Percentiles rank a stretch among this genome's conserved stretches.
phyloP scores from a whole-genome alignment of 768 basidiomycete species.

The Suillus placidus region DNA sequence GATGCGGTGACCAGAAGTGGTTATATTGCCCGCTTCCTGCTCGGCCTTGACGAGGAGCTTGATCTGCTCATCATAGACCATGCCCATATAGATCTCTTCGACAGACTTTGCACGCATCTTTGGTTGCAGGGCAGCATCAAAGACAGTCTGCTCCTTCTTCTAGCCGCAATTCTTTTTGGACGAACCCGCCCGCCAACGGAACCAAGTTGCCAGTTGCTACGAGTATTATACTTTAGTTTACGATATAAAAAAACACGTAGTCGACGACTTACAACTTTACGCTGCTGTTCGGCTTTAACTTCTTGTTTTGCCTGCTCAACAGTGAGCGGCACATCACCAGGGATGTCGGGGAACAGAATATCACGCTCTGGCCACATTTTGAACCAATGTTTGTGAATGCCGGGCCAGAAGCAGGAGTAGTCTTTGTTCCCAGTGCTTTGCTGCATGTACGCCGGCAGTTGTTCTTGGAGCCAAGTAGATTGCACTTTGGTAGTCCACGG shows the following conservation, averaged over 20 bases:
- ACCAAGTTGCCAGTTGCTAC: constrained; percentile 11
- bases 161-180: background rate
- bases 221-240: background rate
- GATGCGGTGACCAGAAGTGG: background rate
- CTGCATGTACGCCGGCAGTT: background rate
- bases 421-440: background rate
- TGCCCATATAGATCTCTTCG: background rate
- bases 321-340: background rate
- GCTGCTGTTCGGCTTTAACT: background rate
- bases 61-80: constrained; percentile 6
- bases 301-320: background rate
- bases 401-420: background rate
- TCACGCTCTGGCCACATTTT: constrained; percentile 1
- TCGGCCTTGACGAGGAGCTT: constrained; percentile 7
- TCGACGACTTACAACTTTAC: constrained; percentile 5
- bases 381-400: constrained; percentile 3
- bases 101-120: background rate
- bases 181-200: background rate
- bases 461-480: background rate
- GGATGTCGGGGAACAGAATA: background rate
- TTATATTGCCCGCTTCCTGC: background rate
- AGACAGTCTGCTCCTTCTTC: constrained; percentile 3
- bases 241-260: background rate
- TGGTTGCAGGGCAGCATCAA: background rate
- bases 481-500: background rate